Evolutionary conservation across 2,329 filamentous ascomycete genomes (phyloP).

Genomic region (Pyricularia grisea): DNA sequence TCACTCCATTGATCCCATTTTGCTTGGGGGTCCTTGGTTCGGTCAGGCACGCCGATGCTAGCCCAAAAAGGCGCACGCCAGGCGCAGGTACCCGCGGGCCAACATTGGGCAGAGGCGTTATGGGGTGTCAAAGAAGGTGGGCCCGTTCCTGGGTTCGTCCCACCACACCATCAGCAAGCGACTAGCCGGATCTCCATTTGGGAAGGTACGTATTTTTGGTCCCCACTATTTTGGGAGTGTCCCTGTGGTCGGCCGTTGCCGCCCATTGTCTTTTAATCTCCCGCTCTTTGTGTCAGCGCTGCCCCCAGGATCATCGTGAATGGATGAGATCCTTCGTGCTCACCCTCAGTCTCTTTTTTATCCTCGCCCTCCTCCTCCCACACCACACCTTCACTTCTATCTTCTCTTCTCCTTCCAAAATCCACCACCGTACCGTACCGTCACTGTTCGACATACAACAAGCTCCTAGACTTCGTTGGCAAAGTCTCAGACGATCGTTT

Average conservation of each 20-base stretch:
- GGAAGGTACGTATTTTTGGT: background rate
- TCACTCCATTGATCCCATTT: background rate
- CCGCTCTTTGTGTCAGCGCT: background rate
- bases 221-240: background rate
- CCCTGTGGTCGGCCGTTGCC: background rate
- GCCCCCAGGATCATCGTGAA: background rate
- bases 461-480: conserved; percentile 42
- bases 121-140: background rate
- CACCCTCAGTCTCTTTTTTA: background rate
- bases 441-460: conserved; percentile 8
- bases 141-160: background rate
- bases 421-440: conserved; percentile 9
- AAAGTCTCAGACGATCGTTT: conserved; percentile 31
- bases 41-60: background rate
- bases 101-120: background rate
- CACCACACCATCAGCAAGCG: background rate
- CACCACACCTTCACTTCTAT: background rate
- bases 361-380: conserved; percentile 1
- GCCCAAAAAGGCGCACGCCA: conserved; percentile 1
- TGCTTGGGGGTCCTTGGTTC: background rate
- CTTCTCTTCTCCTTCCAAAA: conserved; percentile 6
- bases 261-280: conserved; percentile 1
- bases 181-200: background rate
- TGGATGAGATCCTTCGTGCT: background rate
- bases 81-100: background rate